Conservation (phyloP, 129 eudicot genomes). For the Centella asiatica region DNA sequence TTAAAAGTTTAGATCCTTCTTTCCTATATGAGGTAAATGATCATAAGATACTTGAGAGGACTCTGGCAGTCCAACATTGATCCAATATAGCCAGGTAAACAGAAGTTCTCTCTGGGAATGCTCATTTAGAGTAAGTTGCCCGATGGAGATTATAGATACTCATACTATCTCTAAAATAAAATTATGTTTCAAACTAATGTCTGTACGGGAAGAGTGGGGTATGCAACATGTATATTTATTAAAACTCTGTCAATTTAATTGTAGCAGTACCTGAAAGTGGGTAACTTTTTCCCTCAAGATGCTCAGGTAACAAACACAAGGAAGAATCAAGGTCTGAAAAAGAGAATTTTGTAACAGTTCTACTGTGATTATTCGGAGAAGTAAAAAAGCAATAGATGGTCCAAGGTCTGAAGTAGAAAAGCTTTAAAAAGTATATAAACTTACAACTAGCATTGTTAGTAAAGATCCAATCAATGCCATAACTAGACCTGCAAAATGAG, state of each 20-base stretch:
- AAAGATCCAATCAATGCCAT: constrained; percentile 89
- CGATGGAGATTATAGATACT: too few relatives aligned
- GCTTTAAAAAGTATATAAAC: background rate
- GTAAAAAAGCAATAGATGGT: background rate
- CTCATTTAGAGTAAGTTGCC: too few relatives aligned
- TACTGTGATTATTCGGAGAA: background rate
- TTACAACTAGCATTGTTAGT: constrained; percentile 93
- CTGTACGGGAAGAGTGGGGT: background rate
- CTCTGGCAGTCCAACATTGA: too few relatives aligned
- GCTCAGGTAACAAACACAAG: constrained; percentile 76
- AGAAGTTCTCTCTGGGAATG: background rate
- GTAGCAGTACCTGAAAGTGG: constrained; percentile 49
- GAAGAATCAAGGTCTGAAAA: constrained; percentile 81
- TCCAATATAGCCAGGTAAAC: too few relatives aligned
- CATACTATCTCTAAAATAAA: too few relatives aligned
- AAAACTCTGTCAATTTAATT: background rate
- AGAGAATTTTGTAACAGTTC: background rate
- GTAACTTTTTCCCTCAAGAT: constrained; percentile 52
- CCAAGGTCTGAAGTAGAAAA: too few relatives aligned
- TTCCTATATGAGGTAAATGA: too few relatives aligned
- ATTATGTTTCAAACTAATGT: too few relatives aligned
- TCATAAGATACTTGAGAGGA: too few relatives aligned
- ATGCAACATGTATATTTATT: too few relatives aligned
- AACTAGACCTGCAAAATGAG: constrained; percentile 52
- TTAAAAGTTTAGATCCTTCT: too few relatives aligned